Base-by-base conservation (phyloP, 192 early-diverging fungal species). In the Oehlia diaphana region DNA sequence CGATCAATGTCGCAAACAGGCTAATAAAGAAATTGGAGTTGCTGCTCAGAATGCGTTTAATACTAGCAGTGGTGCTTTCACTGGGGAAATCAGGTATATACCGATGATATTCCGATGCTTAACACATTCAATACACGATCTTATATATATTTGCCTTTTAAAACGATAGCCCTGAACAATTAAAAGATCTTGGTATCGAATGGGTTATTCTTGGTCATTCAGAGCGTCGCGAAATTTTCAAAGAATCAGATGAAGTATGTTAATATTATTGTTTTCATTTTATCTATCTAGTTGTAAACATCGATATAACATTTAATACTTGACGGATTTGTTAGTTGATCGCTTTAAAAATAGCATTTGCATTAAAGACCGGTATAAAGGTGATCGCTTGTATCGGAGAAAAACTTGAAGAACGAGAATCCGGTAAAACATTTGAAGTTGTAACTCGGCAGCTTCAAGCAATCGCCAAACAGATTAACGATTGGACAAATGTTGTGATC, bases 201-300 rank as follows among this genome's bases (percentile, higher is more conserved):
- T 99, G 98, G 98, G 93, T 93, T 74, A 96, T 99, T 81, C 87
- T 98, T 80, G 98, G 98, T 75, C 98, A 99, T 92, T 98, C 97
- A 80, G 98, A 99, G 86, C 95, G 98, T 82, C 92, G 98, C 83
- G 94, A 95, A 85, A 92, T 95, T 84, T 96, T 97, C 84, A 83
- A 85, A 31, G 98, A 99, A 87, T 87, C 91, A 50, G 93, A 95
- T 84, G 93, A 97, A 67, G 92, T 93, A 83, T 61, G 26, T 26
- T 26, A 26, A 26, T 26, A 26, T 0, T 26, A 26, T 26, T 26
- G 0, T 26, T 26, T 26, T 26, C 26, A 26, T 26, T 26, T 26
- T 26, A n/a, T 26, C 26, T 26, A 26, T 65, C 13, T 31, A 16
- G 9, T 65, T 35, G 35, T 35, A 2, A 39, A 39, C 37, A 5